Evolutionary conservation across 305 asterid genomes (phyloP).

Genomic region (Fraxinus angustifolia): DNA sequence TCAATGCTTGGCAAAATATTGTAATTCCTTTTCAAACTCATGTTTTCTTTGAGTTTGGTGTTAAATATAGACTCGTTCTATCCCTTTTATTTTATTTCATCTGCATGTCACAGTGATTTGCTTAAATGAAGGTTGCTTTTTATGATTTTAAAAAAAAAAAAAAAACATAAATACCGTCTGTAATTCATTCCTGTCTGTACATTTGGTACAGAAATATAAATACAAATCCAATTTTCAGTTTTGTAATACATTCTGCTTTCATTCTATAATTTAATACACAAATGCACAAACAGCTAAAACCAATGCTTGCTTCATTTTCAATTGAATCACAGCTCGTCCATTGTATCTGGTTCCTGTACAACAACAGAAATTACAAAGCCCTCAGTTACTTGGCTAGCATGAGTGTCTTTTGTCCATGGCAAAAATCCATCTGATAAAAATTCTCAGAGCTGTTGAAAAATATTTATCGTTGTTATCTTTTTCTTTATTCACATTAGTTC

Average conservation of each 20-base stretch:
- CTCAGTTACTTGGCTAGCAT: not conserved
- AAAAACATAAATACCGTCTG: not conserved
- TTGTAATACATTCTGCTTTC: not conserved
- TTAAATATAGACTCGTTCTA: not conserved
- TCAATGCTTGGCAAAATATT: not conserved
- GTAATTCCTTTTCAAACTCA: not conserved
- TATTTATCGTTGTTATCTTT: no score
- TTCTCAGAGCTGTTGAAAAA: not conserved
- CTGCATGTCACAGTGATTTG: not conserved
- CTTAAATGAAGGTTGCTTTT: not conserved
- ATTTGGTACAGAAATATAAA: not conserved
- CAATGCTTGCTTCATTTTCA: not conserved
- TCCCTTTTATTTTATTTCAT: not conserved
- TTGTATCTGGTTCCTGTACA: not conserved
- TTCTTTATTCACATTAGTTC: not conserved
- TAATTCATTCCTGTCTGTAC: constrained; percentile 1
- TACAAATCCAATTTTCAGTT: not conserved
- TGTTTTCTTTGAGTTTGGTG: not conserved
- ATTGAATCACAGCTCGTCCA: not conserved
- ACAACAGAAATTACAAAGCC: not conserved
- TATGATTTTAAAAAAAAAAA: not conserved
- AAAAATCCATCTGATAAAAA: not conserved
- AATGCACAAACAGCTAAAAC: not conserved
- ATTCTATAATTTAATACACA: not conserved
- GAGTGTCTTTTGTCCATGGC: not conserved